A percentile compares a stretch with the other conserved stretches of the same genome.
Conservation (phyloP, 306 rosid species). For the Rosa chinensis region DNA sequence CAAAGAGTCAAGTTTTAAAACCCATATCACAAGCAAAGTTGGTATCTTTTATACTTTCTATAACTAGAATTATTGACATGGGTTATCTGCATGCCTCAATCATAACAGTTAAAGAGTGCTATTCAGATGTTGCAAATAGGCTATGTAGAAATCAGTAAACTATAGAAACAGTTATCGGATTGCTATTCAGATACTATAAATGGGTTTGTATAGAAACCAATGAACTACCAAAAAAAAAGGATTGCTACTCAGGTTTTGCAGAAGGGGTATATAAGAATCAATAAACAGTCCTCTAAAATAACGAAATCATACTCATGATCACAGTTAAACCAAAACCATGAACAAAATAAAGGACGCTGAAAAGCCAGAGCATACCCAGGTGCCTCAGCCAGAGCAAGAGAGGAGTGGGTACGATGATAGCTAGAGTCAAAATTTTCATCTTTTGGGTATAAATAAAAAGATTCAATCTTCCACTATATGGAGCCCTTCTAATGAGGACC, state of each 20-base stretch:
- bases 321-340: neutral
- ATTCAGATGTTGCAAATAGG: neutral
- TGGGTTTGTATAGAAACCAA: neutral
- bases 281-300: neutral
- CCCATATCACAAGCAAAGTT: neutral
- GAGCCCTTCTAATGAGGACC: no score
- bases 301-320: neutral
- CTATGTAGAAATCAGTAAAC: neutral
- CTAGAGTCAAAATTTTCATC: neutral
- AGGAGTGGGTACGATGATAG: neutral
- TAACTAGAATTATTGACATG: neutral
- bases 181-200: neutral
- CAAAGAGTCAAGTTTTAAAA: neutral
- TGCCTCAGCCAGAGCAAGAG: neutral
- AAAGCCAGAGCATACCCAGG: neutral
- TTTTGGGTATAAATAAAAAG: neutral
- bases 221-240: neutral
- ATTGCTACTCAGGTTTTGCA: neutral
- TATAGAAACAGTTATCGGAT: neutral
- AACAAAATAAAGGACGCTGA: neutral
- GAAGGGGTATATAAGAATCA: neutral
- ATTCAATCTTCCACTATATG: no score
- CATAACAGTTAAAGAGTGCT: neutral
- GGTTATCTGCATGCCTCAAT: neutral
- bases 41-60: neutral